Conservation (phyloP, 176 grass and related monocot genomes). For the Triticum monococcum region DNA sequence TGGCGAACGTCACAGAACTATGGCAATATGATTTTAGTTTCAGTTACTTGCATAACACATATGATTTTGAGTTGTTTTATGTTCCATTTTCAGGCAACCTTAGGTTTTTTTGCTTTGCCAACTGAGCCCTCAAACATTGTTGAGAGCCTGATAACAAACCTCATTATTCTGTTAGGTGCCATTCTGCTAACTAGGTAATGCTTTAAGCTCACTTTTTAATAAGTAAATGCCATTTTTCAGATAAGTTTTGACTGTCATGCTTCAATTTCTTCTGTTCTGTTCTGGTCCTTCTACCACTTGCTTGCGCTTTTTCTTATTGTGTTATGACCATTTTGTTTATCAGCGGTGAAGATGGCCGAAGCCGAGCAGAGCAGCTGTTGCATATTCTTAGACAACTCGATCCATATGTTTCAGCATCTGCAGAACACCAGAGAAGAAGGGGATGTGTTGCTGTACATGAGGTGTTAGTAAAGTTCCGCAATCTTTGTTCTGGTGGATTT, state of each 20-base stretch:
- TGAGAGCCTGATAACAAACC: slow-evolving; percentile 78
- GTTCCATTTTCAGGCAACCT: slow-evolving; percentile 73
- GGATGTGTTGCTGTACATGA: slow-evolving; percentile 89
- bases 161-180: slow-evolving; percentile 85
- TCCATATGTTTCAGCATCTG: slow-evolving; percentile 74
- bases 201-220: background rate
- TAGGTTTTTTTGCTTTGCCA: slow-evolving; percentile 94
- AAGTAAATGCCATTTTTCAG: background rate
- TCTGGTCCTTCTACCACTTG: slow-evolving; percentile 19
- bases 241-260: slow-evolving; percentile 2
- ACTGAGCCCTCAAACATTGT: slow-evolving; percentile 80
- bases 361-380: slow-evolving; percentile 88
- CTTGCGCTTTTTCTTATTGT: background rate
- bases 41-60: slow-evolving; percentile 9
- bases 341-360: slow-evolving; percentile 98
- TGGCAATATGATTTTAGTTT: slow-evolving; percentile 23
- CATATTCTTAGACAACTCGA: slow-evolving; percentile 98
- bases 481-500: slow-evolving; percentile 86
- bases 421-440: slow-evolving; percentile 93
- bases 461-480: slow-evolving; percentile 77
- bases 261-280: slow-evolving; percentile 6
- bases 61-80: slow-evolving; percentile 35
- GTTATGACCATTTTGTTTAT: slow-evolving; percentile 29
- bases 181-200: slow-evolving; percentile 94
- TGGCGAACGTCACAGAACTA: slow-evolving; percentile 10